phyloP scores from a whole-genome alignment of 352 stramenopile genomes.

The Globisporangium orthogonon region DNA sequence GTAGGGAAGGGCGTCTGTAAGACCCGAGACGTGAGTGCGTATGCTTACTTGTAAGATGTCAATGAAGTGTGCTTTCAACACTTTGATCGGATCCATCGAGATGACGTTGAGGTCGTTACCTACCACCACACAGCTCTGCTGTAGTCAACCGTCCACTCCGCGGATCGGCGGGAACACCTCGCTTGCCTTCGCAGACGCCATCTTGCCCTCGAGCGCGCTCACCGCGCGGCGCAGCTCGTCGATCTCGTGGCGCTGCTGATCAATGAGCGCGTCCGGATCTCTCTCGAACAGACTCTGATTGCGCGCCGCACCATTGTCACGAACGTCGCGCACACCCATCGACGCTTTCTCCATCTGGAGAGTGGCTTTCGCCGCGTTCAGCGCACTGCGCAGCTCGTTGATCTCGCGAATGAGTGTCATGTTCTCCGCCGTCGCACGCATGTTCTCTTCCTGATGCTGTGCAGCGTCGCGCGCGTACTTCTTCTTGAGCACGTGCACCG shows the following conservation, averaged over 20 bases:
- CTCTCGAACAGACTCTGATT: constrained; percentile 14
- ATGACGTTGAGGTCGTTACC: too few species aligned
- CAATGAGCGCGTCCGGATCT: constrained; percentile 51
- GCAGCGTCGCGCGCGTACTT: constrained; percentile 77
- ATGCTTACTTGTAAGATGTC: constrained; percentile 2
- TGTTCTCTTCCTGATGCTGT: constrained; percentile 55
- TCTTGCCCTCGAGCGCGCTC: constrained; percentile 67
- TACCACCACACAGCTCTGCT: neutral
- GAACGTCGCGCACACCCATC: constrained; percentile 2
- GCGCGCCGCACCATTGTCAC: constrained; percentile 6
- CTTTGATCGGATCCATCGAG: too few species aligned
- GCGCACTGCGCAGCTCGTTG: constrained; percentile 82
- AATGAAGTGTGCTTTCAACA: neutral
- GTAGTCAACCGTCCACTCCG: constrained; percentile 26
- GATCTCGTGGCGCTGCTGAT: constrained; percentile 55
- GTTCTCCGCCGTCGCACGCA: constrained; percentile 75
- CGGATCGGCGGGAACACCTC: constrained; percentile 37
- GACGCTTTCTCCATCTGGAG: constrained; percentile 69
- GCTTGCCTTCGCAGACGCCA: constrained; percentile 17
- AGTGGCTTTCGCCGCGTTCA: constrained; percentile 68
- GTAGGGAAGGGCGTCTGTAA: too few species aligned
- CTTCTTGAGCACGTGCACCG: constrained; percentile 84
- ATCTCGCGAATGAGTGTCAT: constrained; percentile 91
- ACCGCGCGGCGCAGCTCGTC: constrained; percentile 73
- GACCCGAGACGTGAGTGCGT: too few species aligned